A percentile compares a stretch with the other conserved stretches of the same genome.
Conservation (phyloP, 208 protist species). For the Leishmania tropica region DNA sequence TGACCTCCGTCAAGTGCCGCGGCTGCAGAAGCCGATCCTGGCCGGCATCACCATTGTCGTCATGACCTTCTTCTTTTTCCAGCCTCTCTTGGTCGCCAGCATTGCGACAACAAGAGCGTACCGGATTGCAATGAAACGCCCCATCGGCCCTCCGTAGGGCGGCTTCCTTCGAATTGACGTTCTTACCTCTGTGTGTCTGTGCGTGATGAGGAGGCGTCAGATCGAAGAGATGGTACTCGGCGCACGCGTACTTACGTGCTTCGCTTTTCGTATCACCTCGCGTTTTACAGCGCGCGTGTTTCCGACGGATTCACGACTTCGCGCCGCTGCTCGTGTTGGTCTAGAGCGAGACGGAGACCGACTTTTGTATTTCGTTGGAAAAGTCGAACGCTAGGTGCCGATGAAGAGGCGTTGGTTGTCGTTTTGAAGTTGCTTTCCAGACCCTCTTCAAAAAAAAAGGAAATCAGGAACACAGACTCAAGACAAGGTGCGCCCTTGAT, state of each 20-base stretch:
- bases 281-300: not conserved
- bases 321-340: not conserved
- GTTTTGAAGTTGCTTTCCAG: not conserved
- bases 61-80: conserved; percentile 79
- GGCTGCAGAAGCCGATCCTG: conserved; percentile 75
- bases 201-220: not conserved
- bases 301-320: not conserved
- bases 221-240: not conserved
- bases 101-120: conserved; percentile 84
- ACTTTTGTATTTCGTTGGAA: not conserved
- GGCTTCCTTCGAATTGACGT: not conserved
- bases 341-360: not conserved
- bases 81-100: conserved; percentile 81
- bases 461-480: not conserved
- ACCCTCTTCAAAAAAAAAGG: not conserved
- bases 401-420: not conserved
- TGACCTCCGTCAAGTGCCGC: conserved; percentile 80
- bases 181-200: not conserved
- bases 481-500: not conserved
- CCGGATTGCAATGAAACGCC: conserved; percentile 76
- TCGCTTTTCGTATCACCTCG: not conserved
- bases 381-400: not conserved
- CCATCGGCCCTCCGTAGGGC: conserved; percentile 82
- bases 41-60: conserved; percentile 62
- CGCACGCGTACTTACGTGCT: not conserved